Conservation (phyloP, 208 protist species). For the Trypanosomatidae sp. region DNA sequence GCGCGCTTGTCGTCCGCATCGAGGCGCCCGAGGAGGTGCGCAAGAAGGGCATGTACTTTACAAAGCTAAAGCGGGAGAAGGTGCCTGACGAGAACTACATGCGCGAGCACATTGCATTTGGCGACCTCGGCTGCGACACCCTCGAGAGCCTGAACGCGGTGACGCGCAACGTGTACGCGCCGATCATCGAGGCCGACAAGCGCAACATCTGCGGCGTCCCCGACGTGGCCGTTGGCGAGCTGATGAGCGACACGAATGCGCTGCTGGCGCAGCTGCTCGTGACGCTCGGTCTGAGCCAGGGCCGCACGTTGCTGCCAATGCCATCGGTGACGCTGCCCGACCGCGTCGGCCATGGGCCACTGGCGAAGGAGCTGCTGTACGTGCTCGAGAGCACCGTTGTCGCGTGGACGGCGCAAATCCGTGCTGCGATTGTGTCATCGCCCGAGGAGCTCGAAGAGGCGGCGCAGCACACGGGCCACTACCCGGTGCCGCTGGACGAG, state of each 20-base stretch:
- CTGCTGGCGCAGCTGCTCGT: constrained; percentile 84
- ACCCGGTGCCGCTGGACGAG: constrained; percentile 90
- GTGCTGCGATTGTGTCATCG: constrained; percentile 70
- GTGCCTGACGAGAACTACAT: constrained; percentile 81
- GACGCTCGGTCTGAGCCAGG: constrained; percentile 85
- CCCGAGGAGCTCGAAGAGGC: constrained; percentile 76
- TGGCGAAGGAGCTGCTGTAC: constrained; percentile 88
- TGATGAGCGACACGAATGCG: constrained; percentile 86
- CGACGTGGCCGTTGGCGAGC: constrained; percentile 89
- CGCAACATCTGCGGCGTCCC: constrained; percentile 75
- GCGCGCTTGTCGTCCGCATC: constrained; percentile 65
- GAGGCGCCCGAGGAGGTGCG: constrained; percentile 83
- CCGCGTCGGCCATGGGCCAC: constrained; percentile 52
- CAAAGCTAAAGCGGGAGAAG: constrained; percentile 85
- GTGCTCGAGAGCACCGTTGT: constrained; percentile 87
- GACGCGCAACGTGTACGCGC: constrained; percentile 81
- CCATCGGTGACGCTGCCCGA: constrained; percentile 78
- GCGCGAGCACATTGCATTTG: constrained; percentile 73
- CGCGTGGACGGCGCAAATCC: constrained; percentile 89
- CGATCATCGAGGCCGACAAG: constrained; percentile 76
- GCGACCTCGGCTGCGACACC: constrained; percentile 58
- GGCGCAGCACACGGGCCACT: constrained; percentile 26
- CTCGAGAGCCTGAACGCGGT: constrained; percentile 60
- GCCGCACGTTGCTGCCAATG: constrained; percentile 89
- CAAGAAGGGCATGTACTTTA: constrained; percentile 88